Evolutionary conservation across 768 basidiomycete genomes (phyloP).

Genomic region (Thelephora ganbajun): DNA sequence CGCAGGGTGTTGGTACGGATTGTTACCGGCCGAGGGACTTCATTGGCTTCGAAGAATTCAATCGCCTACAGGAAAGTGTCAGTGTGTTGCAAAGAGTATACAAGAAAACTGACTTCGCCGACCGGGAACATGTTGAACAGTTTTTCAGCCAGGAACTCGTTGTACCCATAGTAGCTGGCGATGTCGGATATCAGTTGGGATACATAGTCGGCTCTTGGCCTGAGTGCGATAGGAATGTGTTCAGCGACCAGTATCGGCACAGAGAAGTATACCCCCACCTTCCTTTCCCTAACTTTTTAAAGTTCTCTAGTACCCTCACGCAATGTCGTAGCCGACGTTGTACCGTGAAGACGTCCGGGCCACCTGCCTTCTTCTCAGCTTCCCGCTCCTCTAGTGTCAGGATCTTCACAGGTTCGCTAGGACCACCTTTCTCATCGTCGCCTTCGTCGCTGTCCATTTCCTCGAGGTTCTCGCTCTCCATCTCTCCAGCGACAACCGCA

Average conservation of each 20-base stretch:
- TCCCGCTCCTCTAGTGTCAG: conserved; percentile 63
- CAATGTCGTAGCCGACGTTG: conserved; percentile 73
- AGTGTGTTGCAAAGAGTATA: not conserved
- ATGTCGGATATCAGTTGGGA: conserved; percentile 84
- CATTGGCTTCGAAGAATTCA: conserved; percentile 97
- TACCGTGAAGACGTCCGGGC: conserved; percentile 60
- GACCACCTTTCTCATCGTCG: conserved; percentile 22
- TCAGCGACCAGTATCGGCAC: not conserved
- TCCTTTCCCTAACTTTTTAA: conserved; percentile 50
- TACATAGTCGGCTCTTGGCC: conserved; percentile 81
- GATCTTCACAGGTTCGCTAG: conserved; percentile 37
- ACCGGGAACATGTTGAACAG: conserved; percentile 88
- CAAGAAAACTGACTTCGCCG: conserved; percentile 50
- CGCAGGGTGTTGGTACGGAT: conserved; percentile 96
- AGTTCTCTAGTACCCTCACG: conserved; percentile 57
- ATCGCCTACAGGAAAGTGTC: conserved; percentile 49
- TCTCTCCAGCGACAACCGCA: conserved; percentile 31
- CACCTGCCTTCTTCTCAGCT: conserved; percentile 53
- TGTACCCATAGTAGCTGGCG: conserved; percentile 94
- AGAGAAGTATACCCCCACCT: conserved; percentile 32
- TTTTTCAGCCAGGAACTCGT: conserved; percentile 88
- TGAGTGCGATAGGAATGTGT: conserved; percentile 18
- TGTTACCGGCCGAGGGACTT: conserved; percentile 89
- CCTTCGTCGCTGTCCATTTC: conserved; percentile 20
- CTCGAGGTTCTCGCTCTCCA: conserved; percentile 33